Percentiles rank a stretch among this genome's conserved stretches.
These are phyloP conservation scores for Chaetothyriales sp. DNA, from an alignment of 2,329 filamentous ascomycete species.

Conservation along the genomic window DNA sequence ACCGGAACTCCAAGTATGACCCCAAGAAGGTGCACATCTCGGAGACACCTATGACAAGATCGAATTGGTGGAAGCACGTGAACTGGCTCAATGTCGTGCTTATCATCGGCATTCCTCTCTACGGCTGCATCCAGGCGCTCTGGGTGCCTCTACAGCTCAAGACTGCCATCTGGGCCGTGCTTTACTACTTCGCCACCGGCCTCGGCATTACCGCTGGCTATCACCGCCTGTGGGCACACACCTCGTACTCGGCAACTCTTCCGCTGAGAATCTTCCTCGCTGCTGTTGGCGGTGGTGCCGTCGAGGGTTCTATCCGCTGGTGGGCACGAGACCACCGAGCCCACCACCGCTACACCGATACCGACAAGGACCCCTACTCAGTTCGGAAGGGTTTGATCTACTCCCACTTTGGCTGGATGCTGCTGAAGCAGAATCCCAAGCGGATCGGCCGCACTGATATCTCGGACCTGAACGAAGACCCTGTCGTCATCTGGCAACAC, in stretches of 20 bases:
- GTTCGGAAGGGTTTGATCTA: slow-evolving; percentile 78
- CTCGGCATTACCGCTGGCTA: slow-evolving; percentile 69
- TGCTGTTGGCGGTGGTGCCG: slow-evolving; percentile 66
- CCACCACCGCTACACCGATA: slow-evolving; percentile 85
- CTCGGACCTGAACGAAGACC: slow-evolving; percentile 73
- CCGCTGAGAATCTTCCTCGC: slow-evolving; percentile 73
- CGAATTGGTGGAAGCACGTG: slow-evolving; percentile 84
- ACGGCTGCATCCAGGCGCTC: slow-evolving; percentile 59
- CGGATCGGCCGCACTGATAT: slow-evolving; percentile 78
- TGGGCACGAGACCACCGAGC: slow-evolving; percentile 78
- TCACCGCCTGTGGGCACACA: slow-evolving; percentile 76
- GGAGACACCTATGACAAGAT: slow-evolving; percentile 62
- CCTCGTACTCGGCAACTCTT: slow-evolving; percentile 62
- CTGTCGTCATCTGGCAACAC: slow-evolving; percentile 78
- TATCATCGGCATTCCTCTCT: slow-evolving; percentile 63
- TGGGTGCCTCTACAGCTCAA: slow-evolving; percentile 63
- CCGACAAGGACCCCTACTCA: slow-evolving; percentile 81
- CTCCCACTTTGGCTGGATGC: slow-evolving; percentile 79
- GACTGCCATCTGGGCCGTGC: slow-evolving; percentile 58
- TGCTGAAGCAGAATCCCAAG: slow-evolving; percentile 88
- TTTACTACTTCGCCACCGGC: slow-evolving; percentile 74
- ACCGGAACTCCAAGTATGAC: slow-evolving; percentile 40
- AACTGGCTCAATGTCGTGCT: slow-evolving; percentile 84
- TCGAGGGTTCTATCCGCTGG: slow-evolving; percentile 77
- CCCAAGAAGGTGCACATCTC: slow-evolving; percentile 74